Base-by-base conservation (phyloP, 495 filamentous ascomycete genomes). In the Penicillium waksmanii region DNA sequence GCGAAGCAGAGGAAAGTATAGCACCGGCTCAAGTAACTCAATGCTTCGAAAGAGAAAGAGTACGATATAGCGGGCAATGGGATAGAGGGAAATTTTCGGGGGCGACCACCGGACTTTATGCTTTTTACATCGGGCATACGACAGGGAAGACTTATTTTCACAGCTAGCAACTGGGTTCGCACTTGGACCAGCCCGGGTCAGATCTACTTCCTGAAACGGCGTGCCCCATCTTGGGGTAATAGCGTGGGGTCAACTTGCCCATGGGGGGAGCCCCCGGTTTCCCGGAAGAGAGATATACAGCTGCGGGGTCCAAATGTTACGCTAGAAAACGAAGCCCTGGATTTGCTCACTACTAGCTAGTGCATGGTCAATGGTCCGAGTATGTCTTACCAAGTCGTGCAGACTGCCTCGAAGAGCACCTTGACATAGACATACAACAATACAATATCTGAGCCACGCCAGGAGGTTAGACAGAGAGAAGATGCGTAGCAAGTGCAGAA, bases 81-180 rank as follows among this genome's bases (percentile, higher is more conserved):
- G 6, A 31, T 2, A 31, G 27, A 31, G 6, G 3, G 27, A 31
- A 31, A 31, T 1, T 7, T 31, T 31, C 35, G 43, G 15, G 57
- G 57, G 52, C 17, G 27, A 13, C 33, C 36, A 6, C 46, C 11
- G 23, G 55, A 36, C 59, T 67, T 64, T 66, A 66, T 66, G 53
- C 51, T 48, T 44, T 44, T 35, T 34, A 44, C 25, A 18, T 33
- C 31, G 13, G n/a, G n/a, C 15, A 23, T 17, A 47, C 18, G 17
- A 19, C 43, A 47, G 19, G 50, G 46, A 15, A 11, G 35, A 21
- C 25, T 19, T 25, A 33, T n/a, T 49, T 25, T 25, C 25, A 59
- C 6, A 27, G 2, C 53, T 52, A 51, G 55, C 40, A 44, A 18
- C 42, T 9, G 15, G 15, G 21, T 48, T 27, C 19, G 31, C 21